A percentile compares a stretch with the other conserved stretches of the same genome.
Evolutionary conservation across 2,329 filamentous ascomycete species (phyloP).

Genomic region (Curvularia sp.): DNA sequence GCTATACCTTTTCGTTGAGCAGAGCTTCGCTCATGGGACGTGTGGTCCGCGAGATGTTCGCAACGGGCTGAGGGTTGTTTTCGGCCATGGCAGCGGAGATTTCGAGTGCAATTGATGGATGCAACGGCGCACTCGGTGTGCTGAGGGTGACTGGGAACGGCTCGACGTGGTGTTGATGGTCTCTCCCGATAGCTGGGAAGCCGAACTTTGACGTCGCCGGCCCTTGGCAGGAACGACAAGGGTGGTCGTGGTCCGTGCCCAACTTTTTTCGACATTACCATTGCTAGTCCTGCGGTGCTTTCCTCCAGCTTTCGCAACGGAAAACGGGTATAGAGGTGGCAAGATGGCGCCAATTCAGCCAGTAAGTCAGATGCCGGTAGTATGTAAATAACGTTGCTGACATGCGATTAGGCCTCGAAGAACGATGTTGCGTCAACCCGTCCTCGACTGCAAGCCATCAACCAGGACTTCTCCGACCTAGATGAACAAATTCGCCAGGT

Average conservation of each 20-base stretch:
- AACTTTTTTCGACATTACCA: conserved; percentile 29
- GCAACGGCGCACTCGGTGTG: conserved; percentile 28
- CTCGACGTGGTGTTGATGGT: conserved; percentile 35
- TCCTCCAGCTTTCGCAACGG: conserved; percentile 9
- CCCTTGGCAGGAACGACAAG: conserved; percentile 32
- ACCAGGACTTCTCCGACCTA: conserved; percentile 46
- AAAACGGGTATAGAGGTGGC: conserved; percentile 12
- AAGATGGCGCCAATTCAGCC: conserved; percentile 35
- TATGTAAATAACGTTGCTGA: conserved; percentile 3
- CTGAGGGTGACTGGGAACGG: conserved; percentile 16
- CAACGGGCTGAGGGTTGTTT: conserved; percentile 60
- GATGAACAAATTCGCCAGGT: conserved; percentile 52
- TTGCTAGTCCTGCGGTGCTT: conserved; percentile 1
- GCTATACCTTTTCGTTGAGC: conserved; percentile 93
- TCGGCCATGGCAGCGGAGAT: conserved; percentile 61
- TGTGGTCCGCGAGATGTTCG: conserved; percentile 71
- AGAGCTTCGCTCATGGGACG: conserved; percentile 95
- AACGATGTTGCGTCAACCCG: conserved; percentile 40
- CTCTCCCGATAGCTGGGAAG: conserved; percentile 26
- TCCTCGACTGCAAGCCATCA: conserved; percentile 50
- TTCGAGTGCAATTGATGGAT: conserved; percentile 39
- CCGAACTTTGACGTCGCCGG: conserved; percentile 36
- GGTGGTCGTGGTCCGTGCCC: conserved; percentile 23
- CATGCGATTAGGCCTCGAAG: conserved; percentile 15
- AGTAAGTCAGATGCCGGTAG: conserved; percentile 14